Conservation (phyloP, 1,284 basidiomycete species). For the Leccinum olivaceoglutinosum region DNA sequence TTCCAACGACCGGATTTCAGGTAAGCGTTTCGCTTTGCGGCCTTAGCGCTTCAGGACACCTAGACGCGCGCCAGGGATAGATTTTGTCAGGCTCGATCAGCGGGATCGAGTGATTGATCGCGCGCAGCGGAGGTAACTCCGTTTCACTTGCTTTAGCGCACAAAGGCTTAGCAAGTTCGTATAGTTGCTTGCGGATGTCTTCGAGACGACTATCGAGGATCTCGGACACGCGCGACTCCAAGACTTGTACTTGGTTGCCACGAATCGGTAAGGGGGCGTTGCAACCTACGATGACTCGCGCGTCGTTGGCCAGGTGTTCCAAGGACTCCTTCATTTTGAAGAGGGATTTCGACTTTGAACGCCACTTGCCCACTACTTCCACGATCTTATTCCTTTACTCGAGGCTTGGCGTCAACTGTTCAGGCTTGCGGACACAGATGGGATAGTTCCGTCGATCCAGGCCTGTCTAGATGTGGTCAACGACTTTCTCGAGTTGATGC, state of each 20-base stretch:
- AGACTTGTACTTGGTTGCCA: slow-evolving; percentile 6
- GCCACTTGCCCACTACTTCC: too few species aligned
- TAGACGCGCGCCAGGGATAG: slow-evolving; percentile 26
- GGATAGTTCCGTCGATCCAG: too few species aligned
- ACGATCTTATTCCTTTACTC: too few species aligned
- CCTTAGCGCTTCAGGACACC: slow-evolving; percentile 28
- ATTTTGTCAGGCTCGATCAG: slow-evolving; percentile 28
- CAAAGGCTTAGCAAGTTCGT: slow-evolving; percentile 17
- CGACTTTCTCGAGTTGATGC: too few species aligned
- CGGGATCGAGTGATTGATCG: slow-evolving; percentile 33
- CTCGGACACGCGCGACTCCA: slow-evolving; percentile 16
- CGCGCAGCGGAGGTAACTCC: slow-evolving; percentile 25
- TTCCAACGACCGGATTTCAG: slow-evolving; percentile 27
- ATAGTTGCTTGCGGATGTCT: slow-evolving; percentile 10
- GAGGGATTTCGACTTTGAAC: too few species aligned
- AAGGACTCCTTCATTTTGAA: too few species aligned
- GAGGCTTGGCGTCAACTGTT: too few species aligned
- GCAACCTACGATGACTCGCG: too few species aligned
- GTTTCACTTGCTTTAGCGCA: slow-evolving; percentile 26
- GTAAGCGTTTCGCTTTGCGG: slow-evolving; percentile 27
- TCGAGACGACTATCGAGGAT: slow-evolving; percentile 8
- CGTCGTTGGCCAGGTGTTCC: too few species aligned
- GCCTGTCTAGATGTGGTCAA: too few species aligned
- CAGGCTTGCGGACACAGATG: too few species aligned
- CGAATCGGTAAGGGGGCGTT: too few species aligned